Conservation (phyloP, 495 filamentous ascomycete genomes). For the Neurospora terricola region DNA sequence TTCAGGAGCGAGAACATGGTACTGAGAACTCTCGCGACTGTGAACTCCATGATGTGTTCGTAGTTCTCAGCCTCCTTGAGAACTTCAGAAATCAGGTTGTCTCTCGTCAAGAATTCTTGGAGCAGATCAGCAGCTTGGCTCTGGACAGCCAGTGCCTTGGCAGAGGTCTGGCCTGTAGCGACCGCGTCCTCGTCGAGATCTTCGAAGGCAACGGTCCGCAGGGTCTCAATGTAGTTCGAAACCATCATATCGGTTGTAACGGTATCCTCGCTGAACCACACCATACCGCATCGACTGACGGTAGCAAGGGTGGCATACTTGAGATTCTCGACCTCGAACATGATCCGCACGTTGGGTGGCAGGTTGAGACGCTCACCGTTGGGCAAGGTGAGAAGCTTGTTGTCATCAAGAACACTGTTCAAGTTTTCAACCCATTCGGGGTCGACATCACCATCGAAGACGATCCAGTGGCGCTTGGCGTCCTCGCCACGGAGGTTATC, state of each 20-base stretch:
- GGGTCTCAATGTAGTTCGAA: constrained; percentile 73
- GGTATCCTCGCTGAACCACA: constrained; percentile 98
- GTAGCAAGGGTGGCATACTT: constrained; percentile 96
- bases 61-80: constrained; percentile 64
- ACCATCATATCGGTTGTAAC: constrained; percentile 91
- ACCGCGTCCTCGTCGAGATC: constrained; percentile 87
- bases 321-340: constrained; percentile 99
- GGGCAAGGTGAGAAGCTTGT: constrained; percentile 90
- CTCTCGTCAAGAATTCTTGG: constrained; percentile 59
- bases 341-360: constrained; percentile 90
- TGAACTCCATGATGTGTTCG: constrained; percentile 98
- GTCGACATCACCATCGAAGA: constrained; percentile 98
- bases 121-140: constrained; percentile 67
- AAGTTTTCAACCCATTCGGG: constrained; percentile 99
- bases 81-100: constrained; percentile 68
- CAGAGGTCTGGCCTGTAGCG: constrained; percentile 67
- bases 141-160: constrained; percentile 67
- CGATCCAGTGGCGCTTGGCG: constrained; percentile 94
- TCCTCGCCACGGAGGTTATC: constrained; percentile 98
- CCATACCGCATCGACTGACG: constrained; percentile 98
- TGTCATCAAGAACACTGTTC: constrained; percentile 98
- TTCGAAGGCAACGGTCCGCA: constrained; percentile 75
- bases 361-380: constrained; percentile 96
- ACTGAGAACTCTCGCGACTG: constrained; percentile 75
- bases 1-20: constrained; percentile 93